A percentile compares a stretch with the other conserved stretches of the same genome.
Evolutionary conservation across 345 rosid species (phyloP).

Genomic region (Microthlaspi erraticum): DNA sequence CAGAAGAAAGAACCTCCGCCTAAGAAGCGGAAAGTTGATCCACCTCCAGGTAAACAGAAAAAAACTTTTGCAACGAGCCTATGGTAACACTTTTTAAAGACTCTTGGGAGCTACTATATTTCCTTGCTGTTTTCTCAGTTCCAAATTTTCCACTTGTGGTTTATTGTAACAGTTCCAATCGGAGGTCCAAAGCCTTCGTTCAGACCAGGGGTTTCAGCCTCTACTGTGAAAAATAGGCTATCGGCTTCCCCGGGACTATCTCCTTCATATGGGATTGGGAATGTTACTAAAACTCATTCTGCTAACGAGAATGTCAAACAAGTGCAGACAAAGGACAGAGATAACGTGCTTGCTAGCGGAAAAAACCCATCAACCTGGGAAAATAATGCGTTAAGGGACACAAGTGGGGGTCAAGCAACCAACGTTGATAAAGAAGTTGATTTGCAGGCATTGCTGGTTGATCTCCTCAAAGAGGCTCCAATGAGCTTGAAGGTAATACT

Average conservation of each 20-base stretch:
- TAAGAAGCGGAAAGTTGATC: constrained; percentile 84
- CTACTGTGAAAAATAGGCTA: constrained; percentile 57
- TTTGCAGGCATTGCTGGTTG: constrained; percentile 63
- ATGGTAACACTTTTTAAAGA: constrained; percentile 30
- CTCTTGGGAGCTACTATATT: constrained; percentile 27
- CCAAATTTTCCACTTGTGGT: not conserved
- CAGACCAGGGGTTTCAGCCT: constrained; percentile 57
- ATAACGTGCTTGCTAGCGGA: constrained; percentile 51
- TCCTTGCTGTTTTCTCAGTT: constrained; percentile 13
- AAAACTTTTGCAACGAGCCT: constrained; percentile 23
- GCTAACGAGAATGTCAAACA: constrained; percentile 51
- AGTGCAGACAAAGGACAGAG: constrained; percentile 54
- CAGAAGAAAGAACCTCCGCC: constrained; percentile 76
- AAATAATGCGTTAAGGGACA: constrained; percentile 50
- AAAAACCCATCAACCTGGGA: constrained; percentile 59
- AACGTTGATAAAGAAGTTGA: constrained; percentile 57
- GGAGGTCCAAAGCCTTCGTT: constrained; percentile 56
- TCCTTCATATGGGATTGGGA: constrained; percentile 63
- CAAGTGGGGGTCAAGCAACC: constrained; percentile 51
- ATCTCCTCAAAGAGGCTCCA: constrained; percentile 72
- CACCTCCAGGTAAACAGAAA: constrained; percentile 64
- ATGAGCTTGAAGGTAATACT: constrained; percentile 79
- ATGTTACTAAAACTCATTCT: constrained; percentile 49
- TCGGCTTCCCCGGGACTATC: constrained; percentile 77
- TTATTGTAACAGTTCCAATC: constrained; percentile 32